These are phyloP conservation scores for Fagus crenata DNA, from an alignment of 306 rosid species.

Conservation along the genomic window DNA sequence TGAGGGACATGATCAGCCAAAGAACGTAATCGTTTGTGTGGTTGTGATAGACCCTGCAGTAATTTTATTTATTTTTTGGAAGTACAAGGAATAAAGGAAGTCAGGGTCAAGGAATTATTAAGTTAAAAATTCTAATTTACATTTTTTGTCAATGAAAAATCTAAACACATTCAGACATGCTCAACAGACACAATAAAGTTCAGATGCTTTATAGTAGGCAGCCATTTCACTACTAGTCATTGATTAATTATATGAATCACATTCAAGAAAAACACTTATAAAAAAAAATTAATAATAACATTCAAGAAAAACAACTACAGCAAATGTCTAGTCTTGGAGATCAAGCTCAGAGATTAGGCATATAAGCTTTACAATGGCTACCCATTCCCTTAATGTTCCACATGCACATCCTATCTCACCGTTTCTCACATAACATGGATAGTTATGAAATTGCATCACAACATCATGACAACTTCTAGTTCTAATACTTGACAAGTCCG, in stretches of 20 bases:
- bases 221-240: not conserved
- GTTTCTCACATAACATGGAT: not conserved
- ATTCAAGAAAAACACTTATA: not conserved
- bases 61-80: not conserved
- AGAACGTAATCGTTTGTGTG: constrained; percentile 73
- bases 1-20: constrained; percentile 89
- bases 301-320: not conserved
- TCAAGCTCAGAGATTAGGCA: not conserved
- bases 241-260: not conserved
- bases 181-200: not conserved
- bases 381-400: not conserved
- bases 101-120: not conserved
- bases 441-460: not conserved
- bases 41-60: constrained; percentile 89
- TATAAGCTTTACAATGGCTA: not conserved
- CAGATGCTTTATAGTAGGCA: not conserved
- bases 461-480: not conserved
- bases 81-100: not conserved
- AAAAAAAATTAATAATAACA: too few relatives aligned
- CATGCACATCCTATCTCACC: not conserved
- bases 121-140: not conserved
- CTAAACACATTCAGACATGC: not conserved
- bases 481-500: too few relatives aligned
- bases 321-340: not conserved
- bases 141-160: not conserved